Evolutionary conservation across 441 rosid genomes (phyloP).

Genomic region (Aquilaria agallochum): DNA sequence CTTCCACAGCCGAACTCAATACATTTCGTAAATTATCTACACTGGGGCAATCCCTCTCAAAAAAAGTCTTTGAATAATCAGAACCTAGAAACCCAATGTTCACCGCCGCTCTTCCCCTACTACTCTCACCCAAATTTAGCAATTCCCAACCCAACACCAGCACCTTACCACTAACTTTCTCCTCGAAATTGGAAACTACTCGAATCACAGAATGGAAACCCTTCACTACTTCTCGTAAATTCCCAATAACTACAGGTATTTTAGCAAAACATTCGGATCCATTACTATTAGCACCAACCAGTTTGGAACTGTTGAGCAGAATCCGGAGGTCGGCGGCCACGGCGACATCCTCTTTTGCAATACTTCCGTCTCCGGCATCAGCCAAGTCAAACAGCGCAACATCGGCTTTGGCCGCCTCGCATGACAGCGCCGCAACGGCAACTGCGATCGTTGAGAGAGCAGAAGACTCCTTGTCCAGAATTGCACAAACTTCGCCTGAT

Average conservation of each 20-base stretch:
- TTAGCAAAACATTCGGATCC: constrained; percentile 34
- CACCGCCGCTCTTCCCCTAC: constrained; percentile 38
- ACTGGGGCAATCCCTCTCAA: constrained; percentile 25
- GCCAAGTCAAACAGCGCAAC: constrained; percentile 41
- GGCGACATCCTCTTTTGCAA: constrained; percentile 57
- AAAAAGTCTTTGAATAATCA: constrained; percentile 32
- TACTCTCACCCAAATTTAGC: constrained; percentile 45
- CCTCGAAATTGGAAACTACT: constrained; percentile 45
- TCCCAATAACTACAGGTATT: constrained; percentile 54
- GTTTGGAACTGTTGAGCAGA: constrained; percentile 70
- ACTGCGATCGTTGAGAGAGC: constrained; percentile 47
- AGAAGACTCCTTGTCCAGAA: constrained; percentile 54
- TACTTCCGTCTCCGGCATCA: constrained; percentile 75
- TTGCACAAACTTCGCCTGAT: constrained; percentile 24
- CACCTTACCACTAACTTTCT: constrained; percentile 34
- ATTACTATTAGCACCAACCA: constrained; percentile 25
- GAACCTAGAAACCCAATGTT: constrained; percentile 33
- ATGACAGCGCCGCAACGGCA: constrained; percentile 72
- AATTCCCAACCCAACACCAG: constrained; percentile 38
- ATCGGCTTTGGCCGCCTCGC: constrained; percentile 61
- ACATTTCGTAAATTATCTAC: constrained; percentile 32
- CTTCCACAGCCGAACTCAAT: constrained; percentile 30
- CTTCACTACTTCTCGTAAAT: constrained; percentile 54
- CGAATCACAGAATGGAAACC: constrained; percentile 49
- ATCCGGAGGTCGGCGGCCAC: constrained; percentile 78